phyloP scores from a whole-genome alignment of 106 monocot species.

The Phalaenopsis aphrodite region DNA sequence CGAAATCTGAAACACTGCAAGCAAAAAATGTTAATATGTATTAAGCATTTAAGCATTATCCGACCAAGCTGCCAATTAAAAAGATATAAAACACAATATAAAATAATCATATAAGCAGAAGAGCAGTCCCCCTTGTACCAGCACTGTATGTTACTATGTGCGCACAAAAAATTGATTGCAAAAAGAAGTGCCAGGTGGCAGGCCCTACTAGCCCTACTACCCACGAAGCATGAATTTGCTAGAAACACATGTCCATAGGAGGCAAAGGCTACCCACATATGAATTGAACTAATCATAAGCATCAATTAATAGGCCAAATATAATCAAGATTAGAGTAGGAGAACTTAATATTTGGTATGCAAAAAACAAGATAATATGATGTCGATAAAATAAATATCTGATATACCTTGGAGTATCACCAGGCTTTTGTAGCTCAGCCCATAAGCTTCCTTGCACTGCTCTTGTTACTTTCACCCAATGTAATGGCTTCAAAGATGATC shows the following conservation, averaged over 20 bases:
- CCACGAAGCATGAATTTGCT: background rate
- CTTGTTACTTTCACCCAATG: conserved; percentile 99
- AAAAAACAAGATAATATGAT: background rate
- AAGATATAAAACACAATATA: background rate
- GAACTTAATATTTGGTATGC: background rate
- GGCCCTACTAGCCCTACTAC: background rate
- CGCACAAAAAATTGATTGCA: background rate
- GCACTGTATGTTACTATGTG: background rate
- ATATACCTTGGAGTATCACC: conserved; percentile 66
- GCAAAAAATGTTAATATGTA: background rate
- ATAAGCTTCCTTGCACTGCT: conserved; percentile 91
- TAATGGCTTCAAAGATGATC: conserved; percentile 72
- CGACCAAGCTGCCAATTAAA: background rate
- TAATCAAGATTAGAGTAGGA: conserved; percentile 1
- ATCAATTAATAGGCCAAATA: background rate
- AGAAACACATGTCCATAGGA: background rate
- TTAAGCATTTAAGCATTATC: background rate
- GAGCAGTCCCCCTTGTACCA: background rate
- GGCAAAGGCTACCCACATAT: background rate
- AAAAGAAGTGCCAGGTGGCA: background rate
- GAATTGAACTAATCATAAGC: background rate
- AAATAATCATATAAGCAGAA: background rate
- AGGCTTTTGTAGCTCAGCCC: conserved; percentile 85
- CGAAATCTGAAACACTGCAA: conserved; percentile 85
- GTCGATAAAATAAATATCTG: background rate